These are phyloP conservation scores for Penicillium sp. DNA, from an alignment of 2,329 filamentous ascomycete species.

Conservation along the genomic window DNA sequence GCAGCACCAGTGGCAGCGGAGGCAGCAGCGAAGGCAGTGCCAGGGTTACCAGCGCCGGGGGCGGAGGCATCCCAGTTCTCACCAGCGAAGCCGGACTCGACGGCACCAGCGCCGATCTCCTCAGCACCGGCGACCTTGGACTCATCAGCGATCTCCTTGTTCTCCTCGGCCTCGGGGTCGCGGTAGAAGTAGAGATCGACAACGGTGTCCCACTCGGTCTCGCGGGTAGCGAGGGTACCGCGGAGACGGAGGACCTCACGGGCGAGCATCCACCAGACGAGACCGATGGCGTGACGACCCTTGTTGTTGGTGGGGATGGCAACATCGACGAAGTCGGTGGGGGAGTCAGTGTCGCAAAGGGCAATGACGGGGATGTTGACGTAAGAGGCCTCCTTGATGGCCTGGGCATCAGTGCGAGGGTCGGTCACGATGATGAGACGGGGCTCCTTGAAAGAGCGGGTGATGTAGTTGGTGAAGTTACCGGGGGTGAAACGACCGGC, in stretches of 20 bases:
- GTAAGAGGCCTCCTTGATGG: constrained; percentile 99
- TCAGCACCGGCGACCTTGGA: constrained; percentile 78
- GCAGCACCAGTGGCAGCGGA: constrained; percentile 60
- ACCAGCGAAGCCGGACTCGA: constrained; percentile 72
- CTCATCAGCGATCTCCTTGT: constrained; percentile 87
- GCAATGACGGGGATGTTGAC: constrained; percentile 99
- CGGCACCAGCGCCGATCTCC: constrained; percentile 74
- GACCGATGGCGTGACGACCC: constrained; percentile 97
- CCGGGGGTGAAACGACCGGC: constrained; percentile 99
- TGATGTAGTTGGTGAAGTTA: constrained; percentile 99
- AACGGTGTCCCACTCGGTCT: constrained; percentile 98
- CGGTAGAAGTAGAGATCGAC: constrained; percentile 99
- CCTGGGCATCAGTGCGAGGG: constrained; percentile 98
- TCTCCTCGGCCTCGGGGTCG: constrained; percentile 98
- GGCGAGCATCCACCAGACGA: constrained; percentile 99
- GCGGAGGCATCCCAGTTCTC: constrained; percentile 81
- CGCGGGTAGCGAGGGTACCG: constrained; percentile 91
- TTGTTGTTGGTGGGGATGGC: constrained; percentile 99
- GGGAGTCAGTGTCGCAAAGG: constrained; percentile 98
- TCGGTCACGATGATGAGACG: constrained; percentile 99
- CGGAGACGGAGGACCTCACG: constrained; percentile 99
- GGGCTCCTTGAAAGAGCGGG: constrained; percentile 99
- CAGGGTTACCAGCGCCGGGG: constrained; percentile 60
- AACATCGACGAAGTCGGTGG: constrained; percentile 99
- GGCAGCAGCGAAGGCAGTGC: constrained; percentile 64